Percentiles rank a stretch among this genome's conserved stretches.
Conservation (phyloP, 1,284 basidiomycete species). For the Phellinidium pouzarii region DNA sequence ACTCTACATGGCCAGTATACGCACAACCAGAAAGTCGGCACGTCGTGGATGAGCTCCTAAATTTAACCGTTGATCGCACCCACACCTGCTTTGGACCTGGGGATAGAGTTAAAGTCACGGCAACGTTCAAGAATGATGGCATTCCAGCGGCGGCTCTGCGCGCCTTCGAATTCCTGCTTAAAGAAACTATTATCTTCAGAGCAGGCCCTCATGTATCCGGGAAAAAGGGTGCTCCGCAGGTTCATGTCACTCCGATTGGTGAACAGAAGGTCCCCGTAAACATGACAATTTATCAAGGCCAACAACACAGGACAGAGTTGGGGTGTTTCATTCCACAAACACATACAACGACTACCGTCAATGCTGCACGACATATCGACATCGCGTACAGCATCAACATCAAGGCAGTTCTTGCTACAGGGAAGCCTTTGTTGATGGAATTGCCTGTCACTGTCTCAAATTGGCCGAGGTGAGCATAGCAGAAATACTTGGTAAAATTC, state of each 20-base stretch:
- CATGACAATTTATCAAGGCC: constrained; percentile 62
- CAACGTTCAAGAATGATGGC: constrained; percentile 64
- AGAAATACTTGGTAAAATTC: constrained; percentile 12
- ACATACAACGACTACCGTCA: constrained; percentile 71
- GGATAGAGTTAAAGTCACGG: constrained; percentile 68
- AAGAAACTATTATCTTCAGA: constrained; percentile 66
- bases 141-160: constrained; percentile 59
- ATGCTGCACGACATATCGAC: constrained; percentile 72
- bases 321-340: constrained; percentile 59
- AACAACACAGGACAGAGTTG: constrained; percentile 63
- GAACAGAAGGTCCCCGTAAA: constrained; percentile 68
- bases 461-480: constrained; percentile 67
- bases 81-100: constrained; percentile 78
- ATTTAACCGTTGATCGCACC: constrained; percentile 66
- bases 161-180: constrained; percentile 73
- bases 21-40: constrained; percentile 69
- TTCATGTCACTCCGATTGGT: constrained; percentile 44
- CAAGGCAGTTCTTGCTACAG: constrained; percentile 68
- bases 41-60: constrained; percentile 58
- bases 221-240: constrained; percentile 53
- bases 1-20: constrained; percentile 86
- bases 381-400: constrained; percentile 72
- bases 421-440: constrained; percentile 59
- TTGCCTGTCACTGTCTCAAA: constrained; percentile 75
- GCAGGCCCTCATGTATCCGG: constrained; percentile 45